Conservation (phyloP, 768 basidiomycete genomes). For the Nevesoporus exiguus region DNA sequence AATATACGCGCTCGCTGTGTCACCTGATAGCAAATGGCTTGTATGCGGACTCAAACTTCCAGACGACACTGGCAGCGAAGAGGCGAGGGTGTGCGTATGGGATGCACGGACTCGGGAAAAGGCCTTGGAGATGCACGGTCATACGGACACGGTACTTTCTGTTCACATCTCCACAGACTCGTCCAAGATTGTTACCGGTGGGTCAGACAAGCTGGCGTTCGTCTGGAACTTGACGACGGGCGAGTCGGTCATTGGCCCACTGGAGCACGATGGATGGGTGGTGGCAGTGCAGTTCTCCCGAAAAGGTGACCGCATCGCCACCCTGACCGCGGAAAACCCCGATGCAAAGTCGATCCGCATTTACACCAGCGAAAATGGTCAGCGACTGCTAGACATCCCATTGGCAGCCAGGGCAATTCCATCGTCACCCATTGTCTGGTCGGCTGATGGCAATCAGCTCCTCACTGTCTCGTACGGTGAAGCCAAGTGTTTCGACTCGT, state of each 20-base stretch:
- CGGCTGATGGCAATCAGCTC: not conserved
- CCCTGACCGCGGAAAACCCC: not conserved
- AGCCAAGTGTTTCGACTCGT: not conserved
- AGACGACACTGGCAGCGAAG: not conserved
- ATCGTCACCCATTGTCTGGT: not conserved
- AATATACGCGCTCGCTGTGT: not conserved
- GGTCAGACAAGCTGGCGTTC: not conserved
- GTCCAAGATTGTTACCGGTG: not conserved
- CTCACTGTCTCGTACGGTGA: not conserved
- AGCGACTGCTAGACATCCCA: not conserved
- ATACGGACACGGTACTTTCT: not conserved
- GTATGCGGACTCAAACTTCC: not conserved
- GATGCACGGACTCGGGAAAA: not conserved
- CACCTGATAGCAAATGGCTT: not conserved
- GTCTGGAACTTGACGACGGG: not conserved
- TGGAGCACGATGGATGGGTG: not conserved
- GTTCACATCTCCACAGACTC: not conserved
- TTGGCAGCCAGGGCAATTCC: not conserved
- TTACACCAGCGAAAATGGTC: not conserved
- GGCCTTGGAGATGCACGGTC: not conserved
- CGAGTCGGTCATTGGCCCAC: not conserved
- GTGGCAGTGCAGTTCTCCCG: slow-evolving; percentile 7
- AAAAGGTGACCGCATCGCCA: not conserved
- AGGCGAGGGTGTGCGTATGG: not conserved
- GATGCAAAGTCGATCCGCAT: not conserved